Evolutionary conservation across 257 asterid genomes (phyloP), one percentile per base, ranked within the genome.

Genomic region (Euphrasia confusa): DNA sequence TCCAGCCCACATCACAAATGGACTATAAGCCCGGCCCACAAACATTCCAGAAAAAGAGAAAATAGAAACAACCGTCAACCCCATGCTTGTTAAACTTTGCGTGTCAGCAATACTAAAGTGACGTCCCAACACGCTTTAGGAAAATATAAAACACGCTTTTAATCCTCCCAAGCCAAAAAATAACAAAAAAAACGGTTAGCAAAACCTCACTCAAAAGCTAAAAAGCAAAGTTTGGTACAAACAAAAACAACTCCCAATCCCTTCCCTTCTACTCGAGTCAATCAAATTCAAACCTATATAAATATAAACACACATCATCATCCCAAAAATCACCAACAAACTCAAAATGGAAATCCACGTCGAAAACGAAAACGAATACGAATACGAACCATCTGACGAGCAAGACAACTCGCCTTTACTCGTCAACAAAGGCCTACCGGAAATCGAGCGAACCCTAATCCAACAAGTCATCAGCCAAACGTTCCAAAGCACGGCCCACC

Each of bases 381-480:
- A 40, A 64, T 60, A 71, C 10, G 90, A 68, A 68, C 14, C 62
- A 42, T 44, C 74, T 5, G 69, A 42, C 10, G 78, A 70, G 63
- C 64, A 65, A 26, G 32, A 18, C 6, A 84, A 85, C 9, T 72
- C 27, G 13, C 85, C 94, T 37, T 79, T 91, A 18, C 75, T 91
- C 52, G 73, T 47, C 5, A 63, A 77, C 4, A 75, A 78, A 67
- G 18, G 50, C 64, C 45, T 74, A 5, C 86, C 91, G 1, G 81
- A 85, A 71, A 81, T 81, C 30, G 84, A 85, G 58, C 78, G 83
- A 68, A 88, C 64, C 77, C 76, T 76, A 60, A 73, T 86, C 68
- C 99, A 92, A 60, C 75, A 82, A 77, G 97, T 95, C 68, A 89
- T 87, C n/a, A 89, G 95, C n/a, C 95, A 87, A 39, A 93, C 99